A percentile compares a stretch with the other conserved stretches of the same genome.
phyloP scores from a whole-genome alignment of 129 eudicot genomes.

The Mikania micrantha region DNA sequence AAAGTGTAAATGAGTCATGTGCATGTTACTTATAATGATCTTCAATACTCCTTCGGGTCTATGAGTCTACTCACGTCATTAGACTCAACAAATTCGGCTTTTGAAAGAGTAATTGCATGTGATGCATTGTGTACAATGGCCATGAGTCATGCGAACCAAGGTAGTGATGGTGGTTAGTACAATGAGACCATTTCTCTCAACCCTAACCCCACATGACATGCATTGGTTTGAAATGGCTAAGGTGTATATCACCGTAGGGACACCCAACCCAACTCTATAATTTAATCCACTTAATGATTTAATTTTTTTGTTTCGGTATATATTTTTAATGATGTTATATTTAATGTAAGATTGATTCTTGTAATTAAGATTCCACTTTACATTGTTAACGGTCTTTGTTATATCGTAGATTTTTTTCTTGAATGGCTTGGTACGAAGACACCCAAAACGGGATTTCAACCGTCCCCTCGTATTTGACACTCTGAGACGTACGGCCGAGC shows the following conservation, averaged over 20 bases:
- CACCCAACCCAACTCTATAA: constrained; percentile 11
- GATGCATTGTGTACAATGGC: constrained; percentile 12
- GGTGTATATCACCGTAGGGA: constrained; percentile 20
- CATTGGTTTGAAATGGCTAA: constrained; percentile 32
- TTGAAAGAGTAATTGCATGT: constrained; percentile 2
- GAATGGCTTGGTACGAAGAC: no score
- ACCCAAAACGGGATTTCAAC: no score
- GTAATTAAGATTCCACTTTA: no score
- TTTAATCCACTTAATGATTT: no score
- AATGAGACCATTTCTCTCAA: constrained; percentile 28
- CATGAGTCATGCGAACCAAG: constrained; percentile 15
- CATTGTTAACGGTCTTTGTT: no score
- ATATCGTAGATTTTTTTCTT: no score
- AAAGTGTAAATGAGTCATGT: constrained; percentile 20
- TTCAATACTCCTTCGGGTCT: constrained; percentile 20
- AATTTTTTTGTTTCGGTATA: no score
- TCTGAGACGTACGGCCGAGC: no score
- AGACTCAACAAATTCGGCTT: constrained; percentile 19
- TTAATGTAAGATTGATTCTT: no score
- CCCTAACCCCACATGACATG: constrained; percentile 41
- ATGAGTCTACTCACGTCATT: constrained; percentile 11
- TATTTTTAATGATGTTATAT: no score
- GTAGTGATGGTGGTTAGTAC: constrained; percentile 14
- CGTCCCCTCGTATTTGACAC: no score
- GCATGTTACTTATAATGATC: constrained; percentile 20